A percentile compares a stretch with the other conserved stretches of the same genome.
phyloP scores from a whole-genome alignment of 768 basidiomycete species.

The Amyloporia xantha region DNA sequence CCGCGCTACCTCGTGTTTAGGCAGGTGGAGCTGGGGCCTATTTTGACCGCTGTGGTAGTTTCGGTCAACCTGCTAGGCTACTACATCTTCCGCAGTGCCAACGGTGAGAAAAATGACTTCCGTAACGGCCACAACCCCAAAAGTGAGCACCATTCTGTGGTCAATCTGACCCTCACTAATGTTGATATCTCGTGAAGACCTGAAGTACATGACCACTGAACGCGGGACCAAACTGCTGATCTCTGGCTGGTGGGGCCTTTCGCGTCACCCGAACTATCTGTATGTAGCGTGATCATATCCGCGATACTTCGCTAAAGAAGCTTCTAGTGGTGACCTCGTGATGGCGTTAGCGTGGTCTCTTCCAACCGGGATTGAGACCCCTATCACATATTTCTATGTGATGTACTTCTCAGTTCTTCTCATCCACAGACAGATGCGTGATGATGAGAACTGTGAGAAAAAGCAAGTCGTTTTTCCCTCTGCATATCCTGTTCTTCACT shows the following conservation, averaged over 20 bases:
- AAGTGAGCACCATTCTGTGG: conserved; percentile 38
- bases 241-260: conserved; percentile 96
- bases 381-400: conserved; percentile 94
- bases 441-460: conserved; percentile 85
- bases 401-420: conserved; percentile 85
- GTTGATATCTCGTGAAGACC: conserved; percentile 38
- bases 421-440: conserved; percentile 82
- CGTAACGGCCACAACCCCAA: conserved; percentile 91
- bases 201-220: conserved; percentile 72
- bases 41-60: conserved; percentile 51
- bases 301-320: neutral
- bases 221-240: conserved; percentile 87
- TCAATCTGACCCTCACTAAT: neutral
- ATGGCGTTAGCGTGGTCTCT: conserved; percentile 94
- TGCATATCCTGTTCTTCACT: neutral
- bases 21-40: conserved; percentile 67
- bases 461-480: conserved; percentile 49
- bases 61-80: conserved; percentile 67
- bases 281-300: conserved; percentile 26
- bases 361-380: conserved; percentile 86
- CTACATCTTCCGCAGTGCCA: conserved; percentile 85
- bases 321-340: conserved; percentile 67
- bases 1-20: conserved; percentile 92
- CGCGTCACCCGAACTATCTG: conserved; percentile 91
- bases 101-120: conserved; percentile 95